Base-by-base conservation (phyloP, 73 alveolate genomes). In the Paramecium caudatum region DNA sequence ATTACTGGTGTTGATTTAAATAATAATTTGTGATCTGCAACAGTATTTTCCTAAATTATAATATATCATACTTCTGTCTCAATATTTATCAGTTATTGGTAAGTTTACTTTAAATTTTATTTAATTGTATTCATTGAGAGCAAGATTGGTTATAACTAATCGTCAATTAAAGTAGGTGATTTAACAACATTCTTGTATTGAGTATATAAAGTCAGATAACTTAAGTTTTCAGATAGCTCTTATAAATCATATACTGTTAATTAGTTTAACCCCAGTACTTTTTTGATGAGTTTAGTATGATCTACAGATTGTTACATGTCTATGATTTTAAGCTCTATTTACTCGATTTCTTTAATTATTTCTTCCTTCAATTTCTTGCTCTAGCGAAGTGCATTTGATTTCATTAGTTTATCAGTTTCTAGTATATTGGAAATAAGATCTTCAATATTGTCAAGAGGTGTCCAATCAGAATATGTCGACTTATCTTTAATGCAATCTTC, bases 391-490 rank as follows among this genome's bases (percentile, higher is more conserved):
- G n/a, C 80, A 55, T 55, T 23, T 23, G 46, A 19, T 55, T 21
- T 55, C 12, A 43, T 55, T 55, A 55, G 23, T 55, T 55, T 23
- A 7, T 55, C 46, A 55, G 27, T 27, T 55, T 55, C 80, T 15
- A 16, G 10, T 1, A 55, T 55, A 55, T 55, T 55, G 8, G 8
- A 12, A 23, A 55, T 43, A 27, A 55, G 30, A 27, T 55, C 80
- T 55, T 55, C 80, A 55, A 55, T 55, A 55, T 55, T 23, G 23
- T 55, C 80, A 23, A 55, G 80, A 9, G 80, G 80, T 19, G 80
- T 55, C 80, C 80, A 55, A 55, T 55, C 30, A 19, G 80, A 43
- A 25, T 55, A 55, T 2, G 80, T 55, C 2, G 13, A 55, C 30
- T 55, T 55, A 55, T 55, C 80, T 23, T 55, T 55, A 12, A 19